Percentiles rank a stretch among this genome's conserved stretches.
Conservation (phyloP, 2,329 filamentous ascomycete genomes). For the Cryphonectria carpinicola region DNA sequence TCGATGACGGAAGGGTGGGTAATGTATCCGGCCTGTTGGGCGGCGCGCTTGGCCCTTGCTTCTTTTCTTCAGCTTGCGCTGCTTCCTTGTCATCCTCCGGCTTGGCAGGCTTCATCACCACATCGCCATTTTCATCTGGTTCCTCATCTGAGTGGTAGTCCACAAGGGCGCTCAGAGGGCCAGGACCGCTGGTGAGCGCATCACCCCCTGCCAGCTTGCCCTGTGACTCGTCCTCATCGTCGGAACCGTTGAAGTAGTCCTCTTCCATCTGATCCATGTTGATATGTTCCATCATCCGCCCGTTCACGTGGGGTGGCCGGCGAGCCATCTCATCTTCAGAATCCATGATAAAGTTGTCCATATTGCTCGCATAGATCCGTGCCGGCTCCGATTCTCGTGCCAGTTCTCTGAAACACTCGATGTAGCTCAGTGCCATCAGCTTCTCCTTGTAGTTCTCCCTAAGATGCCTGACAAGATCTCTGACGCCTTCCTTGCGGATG, state of each 20-base stretch:
- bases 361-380: conserved; percentile 66
- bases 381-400: conserved; percentile 80
- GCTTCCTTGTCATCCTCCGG: conserved; percentile 22
- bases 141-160: conserved; percentile 59
- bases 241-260: conserved; percentile 90
- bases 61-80: conserved; percentile 32
- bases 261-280: conserved; percentile 80
- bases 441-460: conserved; percentile 83
- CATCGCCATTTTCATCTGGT: conserved; percentile 64
- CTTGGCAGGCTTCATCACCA: conserved; percentile 35
- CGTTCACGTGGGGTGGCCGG: conserved; percentile 45
- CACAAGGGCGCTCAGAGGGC: conserved; percentile 62
- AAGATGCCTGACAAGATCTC: conserved; percentile 79
- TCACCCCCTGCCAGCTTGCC: conserved; percentile 39
- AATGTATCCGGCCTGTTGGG: conserved; percentile 41
- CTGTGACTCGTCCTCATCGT: conserved; percentile 78
- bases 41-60: conserved; percentile 31
- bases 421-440: conserved; percentile 75
- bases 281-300: conserved; percentile 70
- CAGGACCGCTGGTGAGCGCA: conserved; percentile 62
- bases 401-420: conserved; percentile 81
- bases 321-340: conserved; percentile 61
- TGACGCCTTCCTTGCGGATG: conserved; percentile 80
- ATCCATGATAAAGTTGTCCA: conserved; percentile 71
- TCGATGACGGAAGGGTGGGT: conserved; percentile 44